phyloP scores from a whole-genome alignment of 1,284 basidiomycete species.

The Fistulina hepatica region DNA sequence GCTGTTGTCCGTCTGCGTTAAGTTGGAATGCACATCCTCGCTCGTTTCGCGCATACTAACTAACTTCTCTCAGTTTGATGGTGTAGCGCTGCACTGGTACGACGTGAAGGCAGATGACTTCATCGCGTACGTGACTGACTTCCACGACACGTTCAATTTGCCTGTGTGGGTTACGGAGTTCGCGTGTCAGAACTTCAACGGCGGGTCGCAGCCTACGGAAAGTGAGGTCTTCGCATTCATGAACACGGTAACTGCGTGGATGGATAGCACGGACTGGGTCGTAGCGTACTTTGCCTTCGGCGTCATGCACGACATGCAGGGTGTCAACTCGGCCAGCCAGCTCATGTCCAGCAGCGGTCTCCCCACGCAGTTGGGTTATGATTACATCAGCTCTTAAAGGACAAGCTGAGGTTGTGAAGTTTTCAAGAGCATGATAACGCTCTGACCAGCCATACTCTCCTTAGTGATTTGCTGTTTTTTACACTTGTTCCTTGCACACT shows the following conservation, averaged over 20 bases:
- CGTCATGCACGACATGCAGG: slow-evolving; percentile 55
- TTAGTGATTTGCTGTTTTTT: too few relatives aligned
- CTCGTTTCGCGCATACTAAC: slow-evolving; percentile 4
- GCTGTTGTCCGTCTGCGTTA: background rate
- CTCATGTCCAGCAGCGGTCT: slow-evolving; percentile 33
- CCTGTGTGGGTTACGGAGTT: slow-evolving; percentile 61
- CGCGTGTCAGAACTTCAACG: slow-evolving; percentile 60
- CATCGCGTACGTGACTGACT: slow-evolving; percentile 37
- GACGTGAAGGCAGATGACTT: slow-evolving; percentile 39
- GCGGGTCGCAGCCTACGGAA: slow-evolving; percentile 39
- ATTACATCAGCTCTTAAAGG: slow-evolving; percentile 27
- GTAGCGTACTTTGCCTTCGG: slow-evolving; percentile 60
- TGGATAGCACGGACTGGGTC: slow-evolving; percentile 46
- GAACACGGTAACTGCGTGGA: slow-evolving; percentile 38
- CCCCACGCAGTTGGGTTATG: slow-evolving; percentile 41
- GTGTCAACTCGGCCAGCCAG: slow-evolving; percentile 54
- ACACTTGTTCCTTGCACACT: background rate
- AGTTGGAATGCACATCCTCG: slow-evolving; percentile 1
- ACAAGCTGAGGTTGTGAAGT: too few relatives aligned
- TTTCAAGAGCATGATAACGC: too few relatives aligned
- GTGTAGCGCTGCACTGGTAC: slow-evolving; percentile 51
- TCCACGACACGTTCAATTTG: slow-evolving; percentile 38
- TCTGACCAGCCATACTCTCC: too few relatives aligned
- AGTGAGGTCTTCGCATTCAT: slow-evolving; percentile 50
- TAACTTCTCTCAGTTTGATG: slow-evolving; percentile 41